Percentiles rank a stretch among this genome's conserved stretches.
Conservation (phyloP, 495 filamentous ascomycete genomes). For the Xylaria curta region DNA sequence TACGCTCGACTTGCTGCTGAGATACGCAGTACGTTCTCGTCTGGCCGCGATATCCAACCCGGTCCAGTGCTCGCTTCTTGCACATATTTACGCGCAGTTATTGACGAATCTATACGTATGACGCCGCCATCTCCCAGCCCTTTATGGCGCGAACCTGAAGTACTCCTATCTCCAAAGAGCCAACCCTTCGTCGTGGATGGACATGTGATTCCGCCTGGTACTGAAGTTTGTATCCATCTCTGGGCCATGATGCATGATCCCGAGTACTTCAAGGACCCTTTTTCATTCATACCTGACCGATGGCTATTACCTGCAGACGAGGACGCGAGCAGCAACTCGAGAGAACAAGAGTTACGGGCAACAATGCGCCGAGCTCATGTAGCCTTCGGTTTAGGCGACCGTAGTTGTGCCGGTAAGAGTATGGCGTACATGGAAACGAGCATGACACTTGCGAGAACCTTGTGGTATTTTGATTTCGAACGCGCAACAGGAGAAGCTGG, state of each 20-base stretch:
- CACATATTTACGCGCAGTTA: background rate
- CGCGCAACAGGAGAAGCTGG: slow-evolving; percentile 20
- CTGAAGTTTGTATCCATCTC: background rate
- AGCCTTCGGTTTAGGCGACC: background rate
- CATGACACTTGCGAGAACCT: slow-evolving; percentile 36
- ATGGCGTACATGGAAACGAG: slow-evolving; percentile 50
- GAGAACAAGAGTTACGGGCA: background rate
- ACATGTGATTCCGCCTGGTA: background rate
- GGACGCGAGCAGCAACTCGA: background rate
- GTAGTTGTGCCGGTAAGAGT: slow-evolving; percentile 49
- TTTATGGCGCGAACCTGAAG: background rate
- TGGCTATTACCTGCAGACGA: background rate
- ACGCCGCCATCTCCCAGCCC: background rate
- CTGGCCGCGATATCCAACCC: background rate
- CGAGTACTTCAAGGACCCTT: background rate
- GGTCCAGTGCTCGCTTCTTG: background rate
- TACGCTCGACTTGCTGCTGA: background rate
- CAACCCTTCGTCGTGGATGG: background rate
- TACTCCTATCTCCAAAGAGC: no score
- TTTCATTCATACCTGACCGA: background rate
- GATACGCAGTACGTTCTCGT: background rate
- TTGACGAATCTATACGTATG: background rate
- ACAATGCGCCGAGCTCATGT: background rate
- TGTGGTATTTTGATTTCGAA: slow-evolving; percentile 43
- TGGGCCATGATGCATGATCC: background rate